phyloP scores from a whole-genome alignment of 2,329 filamentous ascomycete genomes.

The Gaeumannomyces tritici region DNA sequence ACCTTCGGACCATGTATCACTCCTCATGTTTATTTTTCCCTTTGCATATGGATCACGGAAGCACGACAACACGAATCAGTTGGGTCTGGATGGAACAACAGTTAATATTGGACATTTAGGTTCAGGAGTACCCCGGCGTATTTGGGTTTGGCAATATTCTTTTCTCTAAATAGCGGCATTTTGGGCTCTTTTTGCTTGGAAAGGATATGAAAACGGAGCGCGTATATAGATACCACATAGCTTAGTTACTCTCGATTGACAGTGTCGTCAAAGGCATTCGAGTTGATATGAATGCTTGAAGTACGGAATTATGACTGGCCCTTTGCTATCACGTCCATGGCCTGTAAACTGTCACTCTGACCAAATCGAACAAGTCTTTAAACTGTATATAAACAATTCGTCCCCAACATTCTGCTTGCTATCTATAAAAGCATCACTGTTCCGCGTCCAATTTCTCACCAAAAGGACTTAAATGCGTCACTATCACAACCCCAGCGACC shows the following conservation, averaged over 20 bases:
- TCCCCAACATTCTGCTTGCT: neutral
- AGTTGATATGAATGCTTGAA: neutral
- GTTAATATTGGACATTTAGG: neutral
- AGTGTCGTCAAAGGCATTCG: neutral
- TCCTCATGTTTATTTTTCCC: neutral
- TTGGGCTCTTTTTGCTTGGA: neutral
- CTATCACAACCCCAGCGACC: neutral
- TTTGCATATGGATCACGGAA: neutral
- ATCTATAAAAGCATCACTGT: neutral
- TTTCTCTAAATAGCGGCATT: neutral
- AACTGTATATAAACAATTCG: neutral
- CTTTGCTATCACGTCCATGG: neutral
- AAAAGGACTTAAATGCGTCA: neutral
- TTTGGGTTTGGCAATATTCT: neutral
- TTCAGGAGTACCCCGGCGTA: neutral
- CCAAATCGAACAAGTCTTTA: too few species aligned
- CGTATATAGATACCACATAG: neutral
- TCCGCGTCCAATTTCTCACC: neutral
- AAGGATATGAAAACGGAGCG: neutral
- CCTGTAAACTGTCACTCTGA: too few species aligned
- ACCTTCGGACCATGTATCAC: neutral
- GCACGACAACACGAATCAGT: neutral
- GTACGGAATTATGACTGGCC: neutral
- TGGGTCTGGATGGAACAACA: neutral
- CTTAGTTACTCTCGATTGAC: neutral